These are phyloP conservation scores for Meyerozyma guilliermondii DNA, from an alignment of 1,139 yeast genomes.

Conservation along the genomic window DNA sequence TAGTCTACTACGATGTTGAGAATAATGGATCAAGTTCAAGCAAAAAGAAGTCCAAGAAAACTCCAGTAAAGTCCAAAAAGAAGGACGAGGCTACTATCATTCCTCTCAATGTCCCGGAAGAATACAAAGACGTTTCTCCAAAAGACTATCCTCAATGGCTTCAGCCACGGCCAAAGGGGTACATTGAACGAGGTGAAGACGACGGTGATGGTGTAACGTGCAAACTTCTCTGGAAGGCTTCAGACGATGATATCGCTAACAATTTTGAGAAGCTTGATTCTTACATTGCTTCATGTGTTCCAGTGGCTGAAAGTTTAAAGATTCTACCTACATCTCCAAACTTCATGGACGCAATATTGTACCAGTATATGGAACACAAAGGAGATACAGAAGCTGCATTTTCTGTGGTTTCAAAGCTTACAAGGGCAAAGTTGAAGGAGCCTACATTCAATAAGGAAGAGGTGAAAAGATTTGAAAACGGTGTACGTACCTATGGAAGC, in stretches of 20 bases:
- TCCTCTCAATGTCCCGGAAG: slow-evolving; percentile 43
- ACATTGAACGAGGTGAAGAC: slow-evolving; percentile 81
- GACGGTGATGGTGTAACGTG: slow-evolving; percentile 51
- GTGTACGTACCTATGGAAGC: slow-evolving; percentile 69
- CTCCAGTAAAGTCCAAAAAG: slow-evolving; percentile 10
- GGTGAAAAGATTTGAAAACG: slow-evolving; percentile 65
- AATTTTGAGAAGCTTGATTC: slow-evolving; percentile 39
- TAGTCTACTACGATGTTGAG: slow-evolving; percentile 58
- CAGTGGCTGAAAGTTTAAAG: slow-evolving; percentile 46
- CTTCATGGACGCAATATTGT: slow-evolving; percentile 68
- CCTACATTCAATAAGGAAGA: slow-evolving; percentile 71
- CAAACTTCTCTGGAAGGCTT: slow-evolving; percentile 62
- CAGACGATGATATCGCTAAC: slow-evolving; percentile 26
- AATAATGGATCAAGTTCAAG: slow-evolving; percentile 8
- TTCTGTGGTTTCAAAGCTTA: slow-evolving; percentile 31
- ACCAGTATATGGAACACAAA: slow-evolving; percentile 45
- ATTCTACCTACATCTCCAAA: slow-evolving; percentile 54
- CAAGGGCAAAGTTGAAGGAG: slow-evolving; percentile 59
- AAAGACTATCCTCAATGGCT: slow-evolving; percentile 67
- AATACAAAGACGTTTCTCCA: slow-evolving; percentile 34
- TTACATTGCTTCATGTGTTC: slow-evolving; percentile 52
- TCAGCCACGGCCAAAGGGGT: slow-evolving; percentile 74
- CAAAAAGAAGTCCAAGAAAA: slow-evolving; percentile 16
- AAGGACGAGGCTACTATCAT: slow-evolving; percentile 13
- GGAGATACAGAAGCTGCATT: slow-evolving; percentile 50